phyloP scores from a whole-genome alignment of 176 grass and related monocot genomes.

The Oryza rufipogon region DNA sequence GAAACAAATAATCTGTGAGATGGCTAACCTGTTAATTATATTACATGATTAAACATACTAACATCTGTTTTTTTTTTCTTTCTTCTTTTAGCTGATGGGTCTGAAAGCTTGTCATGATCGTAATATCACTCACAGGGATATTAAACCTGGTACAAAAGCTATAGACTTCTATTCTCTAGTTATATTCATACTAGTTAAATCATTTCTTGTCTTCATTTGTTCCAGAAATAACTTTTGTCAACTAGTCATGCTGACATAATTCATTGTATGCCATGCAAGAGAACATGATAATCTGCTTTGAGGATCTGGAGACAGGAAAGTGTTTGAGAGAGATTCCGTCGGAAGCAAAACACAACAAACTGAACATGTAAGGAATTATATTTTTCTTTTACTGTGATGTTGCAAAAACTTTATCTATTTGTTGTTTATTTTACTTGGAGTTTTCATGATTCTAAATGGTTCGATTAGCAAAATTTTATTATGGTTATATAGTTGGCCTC shows the following conservation, averaged over 20 bases:
- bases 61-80: slow-evolving; percentile 25
- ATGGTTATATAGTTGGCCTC: background rate
- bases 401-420: background rate
- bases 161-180: slow-evolving; percentile 27
- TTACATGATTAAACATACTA: background rate
- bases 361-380: slow-evolving; percentile 79
- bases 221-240: slow-evolving; percentile 20
- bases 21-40: slow-evolving; percentile 23
- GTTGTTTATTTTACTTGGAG: background rate
- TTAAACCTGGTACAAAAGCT: slow-evolving; percentile 85
- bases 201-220: background rate
- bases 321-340: slow-evolving; percentile 80
- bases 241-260: slow-evolving; percentile 42
- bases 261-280: slow-evolving; percentile 59
- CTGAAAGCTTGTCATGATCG: slow-evolving; percentile 91
- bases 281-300: slow-evolving; percentile 99
- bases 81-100: slow-evolving; percentile 65
- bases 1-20: slow-evolving; percentile 18
- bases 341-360: slow-evolving; percentile 57
- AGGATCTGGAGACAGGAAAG: slow-evolving; percentile 80
- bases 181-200: slow-evolving; percentile 19
- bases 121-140: slow-evolving; percentile 94
- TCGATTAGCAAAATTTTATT: slow-evolving; percentile 19
- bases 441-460: background rate
- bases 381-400: slow-evolving; percentile 33